Evolutionary conservation across 2,329 filamentous ascomycete genomes (phyloP), one percentile per base, ranked within the genome.

Genomic region (Penicillium sp.): DNA sequence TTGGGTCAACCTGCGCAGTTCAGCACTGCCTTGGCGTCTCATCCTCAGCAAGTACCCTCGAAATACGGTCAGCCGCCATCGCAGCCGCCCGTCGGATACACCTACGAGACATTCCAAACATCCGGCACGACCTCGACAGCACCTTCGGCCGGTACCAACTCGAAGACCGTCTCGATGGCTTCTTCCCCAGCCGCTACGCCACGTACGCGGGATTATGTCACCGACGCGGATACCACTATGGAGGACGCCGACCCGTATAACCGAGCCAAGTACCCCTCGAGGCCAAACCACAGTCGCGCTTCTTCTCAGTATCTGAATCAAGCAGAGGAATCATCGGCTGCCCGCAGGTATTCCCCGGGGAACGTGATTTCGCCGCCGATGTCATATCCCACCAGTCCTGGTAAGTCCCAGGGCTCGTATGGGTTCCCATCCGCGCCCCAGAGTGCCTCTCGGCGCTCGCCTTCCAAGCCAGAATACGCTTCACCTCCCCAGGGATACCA

Each of bases 271-370:
- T 96, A 96, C 75, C 85, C 90, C 57, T 86, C 91, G 76, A 86
- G 90, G 63, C 86, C 90, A 42, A 86, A 86, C 70, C 86, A 91
- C 67, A 71, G 58, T 62, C 86, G 93, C 64, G 80, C 86, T 56
- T 91, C 84, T 58, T 85, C 91, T 65, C 88, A 93, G 72, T 89
- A 88, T 63, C 76, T 86, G 44, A 79, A 87, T 47, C 86, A 87
- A 62, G 53, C 63, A 22, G 87, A 93, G 68, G 86, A 90, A 55
- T 94, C 91, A 42, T 83, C 90, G 47, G 91, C 91, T 54, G 90
- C 92, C 56, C 90, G 95, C 73, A 86, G 92, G 70, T 97, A 97
- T 77, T 97, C 93, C 44, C 94, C 93, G 60, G 97, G 97, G 92
- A 93, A 96, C 72, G 84, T 86, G 14, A 79, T 95, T 57, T 91